These are phyloP conservation scores for Thermothelomyces thermophilus DNA, from an alignment of 2,329 filamentous ascomycete species.

Conservation along the genomic window DNA sequence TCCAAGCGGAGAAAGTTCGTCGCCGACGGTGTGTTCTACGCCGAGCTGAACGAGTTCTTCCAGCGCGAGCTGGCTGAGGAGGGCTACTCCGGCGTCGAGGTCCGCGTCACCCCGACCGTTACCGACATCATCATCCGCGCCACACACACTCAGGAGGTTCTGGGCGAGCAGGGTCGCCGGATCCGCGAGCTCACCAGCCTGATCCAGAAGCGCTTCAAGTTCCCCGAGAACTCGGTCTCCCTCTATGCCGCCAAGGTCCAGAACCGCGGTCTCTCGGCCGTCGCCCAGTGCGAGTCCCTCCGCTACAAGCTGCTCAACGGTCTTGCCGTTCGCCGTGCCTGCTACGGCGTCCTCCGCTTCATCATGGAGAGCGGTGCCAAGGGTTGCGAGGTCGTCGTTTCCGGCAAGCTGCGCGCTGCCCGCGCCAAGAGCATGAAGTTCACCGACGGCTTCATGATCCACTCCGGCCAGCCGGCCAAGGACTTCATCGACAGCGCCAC, in stretches of 20 bases:
- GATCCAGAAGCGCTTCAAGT: slow-evolving; percentile 99
- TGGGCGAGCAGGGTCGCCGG: slow-evolving; percentile 98
- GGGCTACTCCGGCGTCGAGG: slow-evolving; percentile 99
- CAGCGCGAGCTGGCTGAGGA: slow-evolving; percentile 99
- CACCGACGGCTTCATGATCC: slow-evolving; percentile 99
- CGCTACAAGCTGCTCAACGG: slow-evolving; percentile 99
- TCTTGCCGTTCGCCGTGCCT: slow-evolving; percentile 95
- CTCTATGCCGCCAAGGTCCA: slow-evolving; percentile 99
- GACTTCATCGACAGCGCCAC: slow-evolving; percentile 99
- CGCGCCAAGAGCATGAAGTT: slow-evolving; percentile 99
- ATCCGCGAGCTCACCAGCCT: slow-evolving; percentile 99
- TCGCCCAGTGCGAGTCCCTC: slow-evolving; percentile 99
- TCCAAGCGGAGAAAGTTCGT: slow-evolving; percentile 94
- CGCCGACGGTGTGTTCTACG: slow-evolving; percentile 99
- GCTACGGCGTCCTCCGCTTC: slow-evolving; percentile 99
- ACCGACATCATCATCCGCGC: slow-evolving; percentile 99
- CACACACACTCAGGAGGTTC: slow-evolving; percentile 99
- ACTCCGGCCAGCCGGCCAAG: slow-evolving; percentile 98
- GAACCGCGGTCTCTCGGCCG: slow-evolving; percentile 98
- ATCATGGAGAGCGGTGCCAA: slow-evolving; percentile 99
- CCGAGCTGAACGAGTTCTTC: slow-evolving; percentile 99
- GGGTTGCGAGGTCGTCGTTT: slow-evolving; percentile 99
- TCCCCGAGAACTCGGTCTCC: slow-evolving; percentile 99
- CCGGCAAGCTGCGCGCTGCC: slow-evolving; percentile 96
- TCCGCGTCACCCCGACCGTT: slow-evolving; percentile 98